Percentiles rank a stretch among this genome's conserved stretches.
Evolutionary conservation across 768 basidiomycete species (phyloP).

Genomic region (Asterophora lycoperdoides): DNA sequence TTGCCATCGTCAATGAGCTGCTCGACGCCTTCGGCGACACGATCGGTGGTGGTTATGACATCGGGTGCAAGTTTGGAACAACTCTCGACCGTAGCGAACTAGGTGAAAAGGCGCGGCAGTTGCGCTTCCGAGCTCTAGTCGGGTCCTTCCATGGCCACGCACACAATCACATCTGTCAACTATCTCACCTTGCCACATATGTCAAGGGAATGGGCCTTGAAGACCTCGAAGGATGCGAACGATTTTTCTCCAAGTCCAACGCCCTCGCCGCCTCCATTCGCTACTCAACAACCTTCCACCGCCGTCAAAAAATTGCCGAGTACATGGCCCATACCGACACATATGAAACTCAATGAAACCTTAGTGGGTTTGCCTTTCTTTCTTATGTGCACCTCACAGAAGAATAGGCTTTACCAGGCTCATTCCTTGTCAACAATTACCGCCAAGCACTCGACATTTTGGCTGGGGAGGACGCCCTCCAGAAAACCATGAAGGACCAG

Average conservation of each 20-base stretch:
- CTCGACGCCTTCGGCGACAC: conserved; percentile 12
- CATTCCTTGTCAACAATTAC: conserved; percentile 4
- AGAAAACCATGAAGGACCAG: no score
- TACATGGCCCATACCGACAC: conserved; percentile 9
- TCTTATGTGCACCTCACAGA: neutral
- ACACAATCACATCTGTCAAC: conserved; percentile 20
- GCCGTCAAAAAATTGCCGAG: no score
- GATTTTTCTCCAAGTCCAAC: conserved; percentile 25
- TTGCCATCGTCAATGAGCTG: conserved; percentile 17
- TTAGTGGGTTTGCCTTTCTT: conserved; percentile 1
- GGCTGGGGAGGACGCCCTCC: neutral
- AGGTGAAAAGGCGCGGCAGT: conserved; percentile 11
- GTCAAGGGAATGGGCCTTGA: no score
- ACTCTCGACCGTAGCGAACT: conserved; percentile 20
- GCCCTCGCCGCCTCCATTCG: conserved; percentile 20
- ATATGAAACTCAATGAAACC: conserved; percentile 4
- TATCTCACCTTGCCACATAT: no score
- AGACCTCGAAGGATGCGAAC: conserved; percentile 28
- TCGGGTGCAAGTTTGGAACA: conserved; percentile 24
- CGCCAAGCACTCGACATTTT: neutral
- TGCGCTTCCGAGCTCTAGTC: no score
- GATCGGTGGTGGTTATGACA: conserved; percentile 23
- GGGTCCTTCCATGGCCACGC: conserved; percentile 24
- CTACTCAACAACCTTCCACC: conserved; percentile 18
- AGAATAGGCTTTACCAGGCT: no score